Evolutionary conservation across 148 eudicot genomes (phyloP).

Genomic region (Vaccinium darrowii): DNA sequence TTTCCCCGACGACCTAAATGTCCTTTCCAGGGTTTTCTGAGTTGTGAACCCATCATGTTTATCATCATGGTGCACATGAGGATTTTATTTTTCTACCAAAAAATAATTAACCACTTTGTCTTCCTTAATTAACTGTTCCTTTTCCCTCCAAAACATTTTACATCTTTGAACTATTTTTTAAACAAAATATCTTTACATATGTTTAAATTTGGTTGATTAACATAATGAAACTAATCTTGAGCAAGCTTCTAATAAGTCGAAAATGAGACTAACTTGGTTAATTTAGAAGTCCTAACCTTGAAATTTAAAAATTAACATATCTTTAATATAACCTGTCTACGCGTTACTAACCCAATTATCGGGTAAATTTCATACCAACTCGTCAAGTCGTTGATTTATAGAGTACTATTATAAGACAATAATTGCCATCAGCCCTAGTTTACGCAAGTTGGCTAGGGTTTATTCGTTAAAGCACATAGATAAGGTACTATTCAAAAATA

Average conservation of each 20-base stretch:
- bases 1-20: not conserved
- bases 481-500: constrained; percentile 5
- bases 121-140: too few species aligned
- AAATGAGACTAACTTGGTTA: not conserved
- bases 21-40: not conserved
- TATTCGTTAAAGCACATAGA: not conserved
- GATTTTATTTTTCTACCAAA: too few species aligned
- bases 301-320: not conserved
- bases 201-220: too few species aligned
- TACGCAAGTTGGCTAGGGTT: constrained; percentile 21
- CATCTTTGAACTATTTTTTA: too few species aligned
- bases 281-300: not conserved
- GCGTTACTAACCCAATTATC: not conserved
- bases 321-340: not conserved
- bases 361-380: constrained; percentile 7
- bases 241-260: not conserved
- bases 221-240: not conserved
- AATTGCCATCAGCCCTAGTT: constrained; percentile 22
- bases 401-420: not conserved
- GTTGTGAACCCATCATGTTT: not conserved
- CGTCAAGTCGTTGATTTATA: constrained; percentile 1
- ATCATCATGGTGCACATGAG: not conserved
- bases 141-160: too few species aligned
- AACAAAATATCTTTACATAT: too few species aligned
- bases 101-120: not conserved